Evolutionary conservation across 176 grass and related monocot genomes (phyloP), one percentile per base, ranked within the genome.

Genomic region (Thinopyrum elongatum): DNA sequence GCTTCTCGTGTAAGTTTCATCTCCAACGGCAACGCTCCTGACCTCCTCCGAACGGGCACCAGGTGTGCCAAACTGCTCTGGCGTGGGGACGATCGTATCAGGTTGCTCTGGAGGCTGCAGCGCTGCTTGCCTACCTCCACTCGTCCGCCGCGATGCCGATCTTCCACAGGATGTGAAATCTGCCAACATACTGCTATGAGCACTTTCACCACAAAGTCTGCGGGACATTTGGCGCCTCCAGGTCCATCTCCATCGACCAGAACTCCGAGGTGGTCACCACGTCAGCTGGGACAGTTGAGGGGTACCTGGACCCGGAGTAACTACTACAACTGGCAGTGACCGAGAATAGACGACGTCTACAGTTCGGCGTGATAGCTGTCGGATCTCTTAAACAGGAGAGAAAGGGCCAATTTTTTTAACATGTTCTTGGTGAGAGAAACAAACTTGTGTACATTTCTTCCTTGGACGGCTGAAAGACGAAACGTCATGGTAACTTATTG

Each of bases 1-100:
- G 8, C 33, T 93, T 58, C 82, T 90, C 6, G 88, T 93, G 30
- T 94, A 91, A 91, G 62, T n/a, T 94, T 94, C 60, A 83, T 94
- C 34, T 77, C 89, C 2, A 91, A 91, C n/a, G 92, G 86, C 28
- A n/a, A 94, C 86, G 1, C 85, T 94, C 23, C 53, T 61, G 39
- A 86, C 4, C 80, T 83, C 60, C 81, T 94, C 63, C 88, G n/a
- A n/a, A 94, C 21, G 49, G 9, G 0, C 14, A 78, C 59, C 30
- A 3, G 29, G 12, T n/a, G 12, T 0, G 2, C n/a, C 49, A 61
- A 67, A 58, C n/a, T 81, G 31, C 58, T 42, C 14, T 86, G 44
- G 14, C 85, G 22, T 93, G n/a, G 88, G 88, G 88, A 87, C 10
- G 80, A 78, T 6, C 85, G 85, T 14, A 42, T 90, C 17, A 83